phyloP scores from a whole-genome alignment of 129 eudicot species.

The Escallonia herrerae region DNA sequence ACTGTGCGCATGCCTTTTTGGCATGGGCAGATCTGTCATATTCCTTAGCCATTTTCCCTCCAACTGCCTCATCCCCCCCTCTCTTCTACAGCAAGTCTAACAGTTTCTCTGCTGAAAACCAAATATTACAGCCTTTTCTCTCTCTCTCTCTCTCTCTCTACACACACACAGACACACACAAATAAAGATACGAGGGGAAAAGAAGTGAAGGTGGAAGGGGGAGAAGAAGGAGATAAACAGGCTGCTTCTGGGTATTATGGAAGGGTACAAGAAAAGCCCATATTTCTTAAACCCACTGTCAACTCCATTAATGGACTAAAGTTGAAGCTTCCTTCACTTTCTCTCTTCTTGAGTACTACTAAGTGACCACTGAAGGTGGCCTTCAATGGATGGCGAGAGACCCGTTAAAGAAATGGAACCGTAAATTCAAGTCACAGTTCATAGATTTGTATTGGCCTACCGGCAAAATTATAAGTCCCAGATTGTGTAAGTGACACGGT shows the following conservation, averaged over 20 bases:
- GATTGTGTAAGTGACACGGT: slow-evolving; percentile 10
- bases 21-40: background rate
- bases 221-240: no score
- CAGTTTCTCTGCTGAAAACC: background rate
- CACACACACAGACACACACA: background rate
- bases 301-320: slow-evolving; percentile 8
- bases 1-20: no score
- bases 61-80: background rate
- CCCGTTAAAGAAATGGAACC: slow-evolving; percentile 16
- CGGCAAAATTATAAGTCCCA: no score
- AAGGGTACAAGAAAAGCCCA: slow-evolving; percentile 15
- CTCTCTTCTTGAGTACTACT: background rate
- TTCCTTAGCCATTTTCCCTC: background rate
- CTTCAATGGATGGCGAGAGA: slow-evolving; percentile 7
- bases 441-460: no score
- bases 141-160: background rate
- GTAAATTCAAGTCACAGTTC: no score
- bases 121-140: background rate
- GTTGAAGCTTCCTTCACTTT: background rate
- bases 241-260: no score
- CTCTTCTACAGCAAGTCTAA: background rate
- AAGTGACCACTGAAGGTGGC: slow-evolving; percentile 6
- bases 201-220: no score
- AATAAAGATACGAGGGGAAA: no score
- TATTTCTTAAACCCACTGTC: slow-evolving; percentile 15